phyloP scores from a whole-genome alignment of 164 flowering plant species.

The Dillenia suffruticosa region DNA sequence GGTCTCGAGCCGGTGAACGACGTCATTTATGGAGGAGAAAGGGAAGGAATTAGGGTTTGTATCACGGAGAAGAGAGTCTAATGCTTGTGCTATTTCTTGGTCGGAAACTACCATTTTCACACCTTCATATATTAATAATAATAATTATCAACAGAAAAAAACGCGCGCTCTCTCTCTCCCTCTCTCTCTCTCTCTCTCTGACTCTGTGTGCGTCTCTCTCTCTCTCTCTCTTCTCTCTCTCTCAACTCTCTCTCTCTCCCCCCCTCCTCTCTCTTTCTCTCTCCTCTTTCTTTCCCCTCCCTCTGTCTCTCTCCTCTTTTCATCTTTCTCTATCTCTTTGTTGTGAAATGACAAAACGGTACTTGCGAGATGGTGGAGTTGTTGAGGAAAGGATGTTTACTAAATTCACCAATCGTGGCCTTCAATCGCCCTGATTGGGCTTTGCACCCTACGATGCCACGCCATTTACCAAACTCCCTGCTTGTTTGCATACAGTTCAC shows the following conservation, averaged over 20 bases:
- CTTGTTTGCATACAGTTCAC: too few relatives aligned
- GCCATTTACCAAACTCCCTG: too few relatives aligned
- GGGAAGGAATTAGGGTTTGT: conserved; percentile 36
- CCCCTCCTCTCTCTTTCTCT: conserved; percentile 4
- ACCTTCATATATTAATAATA: conserved; percentile 17
- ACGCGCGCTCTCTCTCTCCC: conserved; percentile 10
- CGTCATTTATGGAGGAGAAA: conserved; percentile 38
- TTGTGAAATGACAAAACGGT: conserved; percentile 5
- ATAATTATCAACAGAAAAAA: conserved; percentile 10
- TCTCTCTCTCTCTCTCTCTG: conserved; percentile 12
- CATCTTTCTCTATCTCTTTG: neutral
- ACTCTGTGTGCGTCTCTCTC: conserved; percentile 2
- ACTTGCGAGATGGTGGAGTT: neutral
- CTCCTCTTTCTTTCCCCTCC: neutral
- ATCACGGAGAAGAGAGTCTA: conserved; percentile 55
- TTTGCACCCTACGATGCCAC: too few relatives aligned
- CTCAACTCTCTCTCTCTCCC: conserved; percentile 6
- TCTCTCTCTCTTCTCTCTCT: conserved; percentile 6
- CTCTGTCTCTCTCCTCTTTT: neutral
- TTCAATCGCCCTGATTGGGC: too few relatives aligned
- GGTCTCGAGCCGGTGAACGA: conserved; percentile 56
- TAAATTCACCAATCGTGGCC: neutral
- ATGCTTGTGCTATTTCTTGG: conserved; percentile 60
- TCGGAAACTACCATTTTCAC: conserved; percentile 51
- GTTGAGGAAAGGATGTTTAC: neutral